phyloP scores from a whole-genome alignment of 306 rosid species.

The Mimosa bimucronata region DNA sequence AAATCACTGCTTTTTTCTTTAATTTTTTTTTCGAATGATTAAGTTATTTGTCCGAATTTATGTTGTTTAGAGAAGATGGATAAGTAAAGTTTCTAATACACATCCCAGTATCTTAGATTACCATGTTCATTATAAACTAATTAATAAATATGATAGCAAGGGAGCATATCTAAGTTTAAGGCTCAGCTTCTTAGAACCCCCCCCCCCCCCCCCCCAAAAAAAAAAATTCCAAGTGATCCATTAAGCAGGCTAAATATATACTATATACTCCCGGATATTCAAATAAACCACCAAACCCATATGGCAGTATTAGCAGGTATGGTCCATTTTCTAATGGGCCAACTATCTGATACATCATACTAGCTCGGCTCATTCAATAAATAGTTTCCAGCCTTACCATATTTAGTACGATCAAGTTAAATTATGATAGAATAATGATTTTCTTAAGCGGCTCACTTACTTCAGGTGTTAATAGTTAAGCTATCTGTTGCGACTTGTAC shows the following conservation, averaged over 20 bases:
- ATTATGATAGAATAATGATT: not conserved
- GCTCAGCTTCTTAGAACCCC: too few relatives aligned
- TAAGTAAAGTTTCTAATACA: not conserved
- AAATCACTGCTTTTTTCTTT: too few relatives aligned
- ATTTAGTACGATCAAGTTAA: not conserved
- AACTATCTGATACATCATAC: not conserved
- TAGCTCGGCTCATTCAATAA: not conserved
- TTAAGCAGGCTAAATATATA: not conserved
- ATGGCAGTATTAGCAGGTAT: not conserved
- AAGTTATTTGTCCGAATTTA: not conserved
- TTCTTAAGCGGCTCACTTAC: not conserved
- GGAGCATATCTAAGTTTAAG: too few relatives aligned
- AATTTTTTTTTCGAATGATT: too few relatives aligned
- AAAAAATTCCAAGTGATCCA: not conserved
- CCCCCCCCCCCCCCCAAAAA: too few relatives aligned
- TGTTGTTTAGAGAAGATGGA: not conserved
- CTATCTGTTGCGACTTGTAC: not conserved
- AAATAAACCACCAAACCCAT: not conserved
- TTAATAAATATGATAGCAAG: too few relatives aligned
- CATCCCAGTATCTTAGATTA: too few relatives aligned
- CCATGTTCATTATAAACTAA: too few relatives aligned
- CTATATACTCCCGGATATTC: not conserved
- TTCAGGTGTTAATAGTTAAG: not conserved
- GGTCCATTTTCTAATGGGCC: not conserved
- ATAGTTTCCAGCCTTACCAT: not conserved